A percentile compares a stretch with the other conserved stretches of the same genome.
phyloP scores from a whole-genome alignment of 495 filamentous ascomycete genomes.

The Trichoderma reesei region DNA sequence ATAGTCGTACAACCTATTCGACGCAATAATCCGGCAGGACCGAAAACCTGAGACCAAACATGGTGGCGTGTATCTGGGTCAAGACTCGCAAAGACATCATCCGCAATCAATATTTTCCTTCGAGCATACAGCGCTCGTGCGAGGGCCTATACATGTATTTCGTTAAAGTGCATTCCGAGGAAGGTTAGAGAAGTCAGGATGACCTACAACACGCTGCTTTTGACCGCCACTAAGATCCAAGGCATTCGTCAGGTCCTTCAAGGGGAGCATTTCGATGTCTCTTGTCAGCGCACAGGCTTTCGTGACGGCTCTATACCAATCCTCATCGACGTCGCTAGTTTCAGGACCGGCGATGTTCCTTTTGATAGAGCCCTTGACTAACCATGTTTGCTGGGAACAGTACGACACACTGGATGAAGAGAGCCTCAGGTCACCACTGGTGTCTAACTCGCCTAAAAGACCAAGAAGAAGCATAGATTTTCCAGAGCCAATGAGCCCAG shows the following conservation, averaged over 20 bases:
- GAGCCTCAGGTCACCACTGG: background rate
- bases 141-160: constrained; percentile 20
- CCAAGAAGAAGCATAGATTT: background rate
- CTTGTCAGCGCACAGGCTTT: background rate
- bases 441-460: background rate
- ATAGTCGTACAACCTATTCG: constrained; percentile 25
- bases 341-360: background rate
- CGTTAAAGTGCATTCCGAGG: too few species aligned
- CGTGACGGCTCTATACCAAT: too few species aligned
- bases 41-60: constrained; percentile 43
- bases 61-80: constrained; percentile 32
- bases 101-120: constrained; percentile 17
- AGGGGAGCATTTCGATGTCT: background rate
- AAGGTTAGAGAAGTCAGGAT: background rate
- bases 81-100: constrained; percentile 23
- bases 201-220: constrained; percentile 40
- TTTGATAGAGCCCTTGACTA: background rate
- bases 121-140: constrained; percentile 22
- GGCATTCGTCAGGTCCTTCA: constrained; percentile 47
- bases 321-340: background rate
- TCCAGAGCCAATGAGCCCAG: background rate
- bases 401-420: background rate
- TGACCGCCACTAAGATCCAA: constrained; percentile 50
- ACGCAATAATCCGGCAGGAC: constrained; percentile 25
- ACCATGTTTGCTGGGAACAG: background rate